Conservation (phyloP, 495 filamentous ascomycete genomes). For the Tuber microsphaerosporum region DNA sequence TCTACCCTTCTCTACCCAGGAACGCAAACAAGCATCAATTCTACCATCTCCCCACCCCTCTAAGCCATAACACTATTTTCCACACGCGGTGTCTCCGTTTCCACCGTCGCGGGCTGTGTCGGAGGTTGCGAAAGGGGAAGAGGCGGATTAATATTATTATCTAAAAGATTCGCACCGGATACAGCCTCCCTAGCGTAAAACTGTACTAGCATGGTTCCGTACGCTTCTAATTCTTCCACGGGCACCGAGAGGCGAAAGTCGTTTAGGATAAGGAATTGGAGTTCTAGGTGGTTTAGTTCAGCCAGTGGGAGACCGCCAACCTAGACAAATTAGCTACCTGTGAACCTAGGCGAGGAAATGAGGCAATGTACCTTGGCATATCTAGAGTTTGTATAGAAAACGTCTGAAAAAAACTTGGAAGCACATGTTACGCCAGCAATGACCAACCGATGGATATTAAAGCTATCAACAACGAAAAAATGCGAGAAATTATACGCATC, state of each 20-base stretch:
- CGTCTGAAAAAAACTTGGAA: slow-evolving; percentile 99
- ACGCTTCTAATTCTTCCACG: slow-evolving; percentile 91
- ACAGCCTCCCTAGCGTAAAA: slow-evolving; percentile 93
- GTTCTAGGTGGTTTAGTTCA: slow-evolving; percentile 92
- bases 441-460: slow-evolving; percentile 95
- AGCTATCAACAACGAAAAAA: slow-evolving; percentile 97
- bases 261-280: slow-evolving; percentile 93
- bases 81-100: neutral
- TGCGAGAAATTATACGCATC: slow-evolving; percentile 60
- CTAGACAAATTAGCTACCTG: slow-evolving; percentile 46
- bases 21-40: neutral
- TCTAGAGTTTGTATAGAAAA: slow-evolving; percentile 98
- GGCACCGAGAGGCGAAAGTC: slow-evolving; percentile 93
- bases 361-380: slow-evolving; percentile 79
- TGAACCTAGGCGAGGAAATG: slow-evolving; percentile 7
- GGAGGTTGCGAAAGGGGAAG: neutral
- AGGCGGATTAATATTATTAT: neutral
- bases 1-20: slow-evolving; percentile 1
- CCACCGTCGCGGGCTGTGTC: neutral
- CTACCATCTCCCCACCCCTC: neutral
- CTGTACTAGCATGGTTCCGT: slow-evolving; percentile 97
- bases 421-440: slow-evolving; percentile 97
- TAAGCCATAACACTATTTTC: neutral
- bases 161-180: slow-evolving; percentile 45
- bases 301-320: slow-evolving; percentile 93